Percentiles rank a stretch among this genome's conserved stretches.
Conservation (phyloP, 78 protist species). For the Dictyostelium purpureum region DNA sequence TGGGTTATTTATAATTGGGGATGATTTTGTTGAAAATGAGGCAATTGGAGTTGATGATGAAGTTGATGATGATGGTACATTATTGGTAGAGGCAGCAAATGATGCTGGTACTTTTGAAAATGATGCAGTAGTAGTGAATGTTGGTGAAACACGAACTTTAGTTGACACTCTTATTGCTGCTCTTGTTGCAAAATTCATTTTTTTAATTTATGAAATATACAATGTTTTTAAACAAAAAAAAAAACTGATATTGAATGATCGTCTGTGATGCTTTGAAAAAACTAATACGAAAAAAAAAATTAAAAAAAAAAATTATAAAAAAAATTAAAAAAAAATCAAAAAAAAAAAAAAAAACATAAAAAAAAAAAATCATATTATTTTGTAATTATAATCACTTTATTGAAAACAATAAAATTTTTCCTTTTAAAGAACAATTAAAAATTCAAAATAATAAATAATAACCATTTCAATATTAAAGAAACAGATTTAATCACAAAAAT, state of each 20-base stretch:
- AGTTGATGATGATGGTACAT: neutral
- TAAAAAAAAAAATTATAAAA: neutral
- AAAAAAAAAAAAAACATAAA: neutral
- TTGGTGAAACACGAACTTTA: conserved; percentile 5
- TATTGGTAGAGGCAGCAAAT: neutral
- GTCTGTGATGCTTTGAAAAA: neutral
- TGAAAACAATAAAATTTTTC: neutral
- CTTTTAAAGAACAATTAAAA: neutral
- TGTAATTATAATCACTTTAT: no score
- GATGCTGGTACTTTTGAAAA: neutral
- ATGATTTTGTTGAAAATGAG: neutral
- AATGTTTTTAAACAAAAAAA: neutral
- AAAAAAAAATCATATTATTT: no score
- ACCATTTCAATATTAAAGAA: no score
- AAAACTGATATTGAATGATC: neutral
- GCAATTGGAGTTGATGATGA: neutral
- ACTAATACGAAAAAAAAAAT: neutral
- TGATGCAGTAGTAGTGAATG: neutral
- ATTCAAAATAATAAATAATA: no score
- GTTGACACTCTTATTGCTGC: neutral
- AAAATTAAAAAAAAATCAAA: neutral
- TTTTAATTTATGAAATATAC: neutral
- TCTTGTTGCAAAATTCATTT: neutral
- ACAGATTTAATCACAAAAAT: no score
- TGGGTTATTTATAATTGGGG: neutral